Conservation (phyloP, 2,329 filamentous ascomycete genomes). For the Coniochaeta hoffmannii region DNA sequence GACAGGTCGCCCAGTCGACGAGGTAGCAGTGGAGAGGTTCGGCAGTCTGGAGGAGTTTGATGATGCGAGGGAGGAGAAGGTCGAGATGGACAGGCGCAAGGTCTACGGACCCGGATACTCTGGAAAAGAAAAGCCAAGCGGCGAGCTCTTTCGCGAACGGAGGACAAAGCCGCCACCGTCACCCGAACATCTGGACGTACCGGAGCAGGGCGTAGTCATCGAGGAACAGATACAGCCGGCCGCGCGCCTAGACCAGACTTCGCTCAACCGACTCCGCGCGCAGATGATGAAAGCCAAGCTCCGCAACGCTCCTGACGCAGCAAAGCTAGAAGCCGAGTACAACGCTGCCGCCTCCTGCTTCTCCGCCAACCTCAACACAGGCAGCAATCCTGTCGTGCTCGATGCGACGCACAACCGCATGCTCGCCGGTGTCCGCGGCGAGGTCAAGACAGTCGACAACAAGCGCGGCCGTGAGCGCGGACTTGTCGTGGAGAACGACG, state of each 20-base stretch:
- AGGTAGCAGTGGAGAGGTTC: constrained; percentile 75
- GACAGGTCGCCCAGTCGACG: constrained; percentile 64
- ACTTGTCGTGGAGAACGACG: constrained; percentile 80
- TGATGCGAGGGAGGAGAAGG: constrained; percentile 84
- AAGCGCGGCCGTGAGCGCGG: constrained; percentile 81
- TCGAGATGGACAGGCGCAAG: constrained; percentile 76
- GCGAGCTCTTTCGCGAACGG: constrained; percentile 76
- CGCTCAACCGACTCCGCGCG: constrained; percentile 82
- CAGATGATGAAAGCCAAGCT: constrained; percentile 96
- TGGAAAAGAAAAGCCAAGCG: constrained; percentile 78
- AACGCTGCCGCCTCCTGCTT: constrained; percentile 53
- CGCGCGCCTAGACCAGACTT: constrained; percentile 63
- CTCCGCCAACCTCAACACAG: constrained; percentile 42
- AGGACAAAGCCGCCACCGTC: constrained; percentile 42
- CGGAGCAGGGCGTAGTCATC: constrained; percentile 49
- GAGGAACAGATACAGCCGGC: constrained; percentile 41
- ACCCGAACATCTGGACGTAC: constrained; percentile 21
- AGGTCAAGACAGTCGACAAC: constrained; percentile 71
- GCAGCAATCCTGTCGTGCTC: constrained; percentile 63
- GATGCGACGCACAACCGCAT: constrained; percentile 85
- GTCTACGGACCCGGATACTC: constrained; percentile 81
- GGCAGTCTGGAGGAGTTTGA: constrained; percentile 81
- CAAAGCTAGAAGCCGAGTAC: constrained; percentile 76
- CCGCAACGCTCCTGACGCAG: constrained; percentile 65
- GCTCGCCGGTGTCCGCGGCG: constrained; percentile 64